Evolutionary conservation across 164 flowering plant species (phyloP), one percentile per base, ranked within the genome.

Genomic region (Kalanchoe fedtschenkoi): DNA sequence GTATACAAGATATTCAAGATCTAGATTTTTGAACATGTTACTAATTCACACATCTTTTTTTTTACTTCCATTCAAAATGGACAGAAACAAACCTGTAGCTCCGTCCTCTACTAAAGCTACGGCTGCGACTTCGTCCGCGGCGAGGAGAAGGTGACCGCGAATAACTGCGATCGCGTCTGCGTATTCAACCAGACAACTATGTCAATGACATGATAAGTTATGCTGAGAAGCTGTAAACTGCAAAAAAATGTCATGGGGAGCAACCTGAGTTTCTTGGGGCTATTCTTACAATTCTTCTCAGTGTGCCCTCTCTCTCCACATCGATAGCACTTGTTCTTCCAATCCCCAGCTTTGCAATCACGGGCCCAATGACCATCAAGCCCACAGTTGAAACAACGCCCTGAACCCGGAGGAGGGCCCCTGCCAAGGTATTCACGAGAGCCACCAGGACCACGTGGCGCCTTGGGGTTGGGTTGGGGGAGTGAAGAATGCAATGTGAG

Each of bases 311-410:
- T 72, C 68, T 87, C 88, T 1, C 97, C 97, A 70, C 96, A 91
- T 32, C 96, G 96, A 42, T 91, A 89, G 65, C 98, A 91, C 76
- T 85, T 89, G 72, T 91, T 91, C 76, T 91, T 91, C 98, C 96
- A 91, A 74, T 91, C 98, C 16, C 98, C 96, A 57, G 98, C 96
- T 72, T 87, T 91, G 79, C 98, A 91, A 71, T 91, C 98, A 44
- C 97, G 81, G 19, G 97, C 97, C 97, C 97, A 91, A 58, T 91
- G 97, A 8, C 97, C 97, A 75, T 91, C 97, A 69, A 91, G 46
- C 5, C 97, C 97, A 80, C 96, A 91, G 61, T 91, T 91, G 72
- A 88, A 91, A 76, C 97, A 91, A 37, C 97, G 88, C 6, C 96
- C 96, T 21, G 96, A 80, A 21, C 97, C 97, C 60, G 98, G 98